phyloP scores from a whole-genome alignment of 768 basidiomycete genomes.

The Hirschioporus abietinus region DNA sequence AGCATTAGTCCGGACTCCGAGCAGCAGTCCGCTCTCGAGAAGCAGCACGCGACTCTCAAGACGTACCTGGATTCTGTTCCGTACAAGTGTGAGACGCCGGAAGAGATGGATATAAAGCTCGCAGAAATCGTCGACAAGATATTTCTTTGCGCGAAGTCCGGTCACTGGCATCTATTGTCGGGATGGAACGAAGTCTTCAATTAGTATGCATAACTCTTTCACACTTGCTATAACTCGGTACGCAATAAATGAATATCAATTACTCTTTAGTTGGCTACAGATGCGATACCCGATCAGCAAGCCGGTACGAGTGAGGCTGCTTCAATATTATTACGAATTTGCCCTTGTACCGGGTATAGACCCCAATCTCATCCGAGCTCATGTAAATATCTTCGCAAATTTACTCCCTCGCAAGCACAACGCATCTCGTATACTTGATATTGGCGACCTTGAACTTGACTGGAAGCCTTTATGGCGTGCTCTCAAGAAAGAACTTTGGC shows the following conservation, averaged over 20 bases:
- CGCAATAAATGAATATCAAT: neutral
- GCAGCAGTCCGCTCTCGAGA: conserved; percentile 42
- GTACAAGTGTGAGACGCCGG: conserved; percentile 64
- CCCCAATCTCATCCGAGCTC: conserved; percentile 60
- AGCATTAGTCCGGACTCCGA: no score
- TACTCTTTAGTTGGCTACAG: conserved; percentile 58
- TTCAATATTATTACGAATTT: conserved; percentile 74
- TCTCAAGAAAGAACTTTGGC: conserved; percentile 71
- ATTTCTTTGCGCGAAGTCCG: conserved; percentile 61
- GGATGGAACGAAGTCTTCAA: conserved; percentile 80
- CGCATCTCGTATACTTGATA: conserved; percentile 58
- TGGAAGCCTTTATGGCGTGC: conserved; percentile 77
- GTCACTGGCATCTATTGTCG: conserved; percentile 68
- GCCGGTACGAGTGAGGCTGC: conserved; percentile 64
- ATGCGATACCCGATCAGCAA: conserved; percentile 77
- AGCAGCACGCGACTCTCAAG: conserved; percentile 55
- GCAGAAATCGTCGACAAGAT: conserved; percentile 68
- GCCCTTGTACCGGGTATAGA: conserved; percentile 73
- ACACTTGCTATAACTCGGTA: neutral
- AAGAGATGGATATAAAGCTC: conserved; percentile 66
- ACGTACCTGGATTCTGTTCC: conserved; percentile 65
- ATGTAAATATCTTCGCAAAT: conserved; percentile 75
- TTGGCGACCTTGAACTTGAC: conserved; percentile 58
- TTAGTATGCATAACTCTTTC: conserved; percentile 41
- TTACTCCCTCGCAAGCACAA: conserved; percentile 64